Percentiles rank a stretch among this genome's conserved stretches.
phyloP scores from a whole-genome alignment of 257 asterid genomes.

The Solanum habrochaites region DNA sequence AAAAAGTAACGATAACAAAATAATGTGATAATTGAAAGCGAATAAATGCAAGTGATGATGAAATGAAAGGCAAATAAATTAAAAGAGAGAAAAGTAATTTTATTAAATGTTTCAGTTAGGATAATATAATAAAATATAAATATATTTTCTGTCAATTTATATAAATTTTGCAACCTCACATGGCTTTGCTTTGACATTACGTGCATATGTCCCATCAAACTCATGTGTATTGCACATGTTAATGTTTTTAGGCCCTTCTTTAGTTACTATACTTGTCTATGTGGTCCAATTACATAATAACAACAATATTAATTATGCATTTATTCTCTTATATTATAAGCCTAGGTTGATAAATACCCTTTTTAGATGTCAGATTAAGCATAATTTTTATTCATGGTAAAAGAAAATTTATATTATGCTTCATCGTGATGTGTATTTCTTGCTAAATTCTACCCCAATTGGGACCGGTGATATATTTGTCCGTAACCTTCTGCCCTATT shows the following conservation, averaged over 20 bases:
- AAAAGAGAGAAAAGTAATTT: neutral
- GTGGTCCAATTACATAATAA: neutral
- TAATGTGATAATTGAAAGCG: neutral
- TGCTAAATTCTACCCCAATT: neutral
- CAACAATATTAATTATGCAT: neutral
- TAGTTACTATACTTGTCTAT: neutral
- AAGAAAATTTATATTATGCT: neutral
- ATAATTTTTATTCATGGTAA: neutral
- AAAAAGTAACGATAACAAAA: rapidly evolving
- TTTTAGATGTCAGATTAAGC: neutral
- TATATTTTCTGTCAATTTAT: neutral
- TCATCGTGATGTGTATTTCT: neutral
- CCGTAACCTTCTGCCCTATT: neutral
- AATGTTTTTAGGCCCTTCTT: neutral
- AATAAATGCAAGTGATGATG: neutral
- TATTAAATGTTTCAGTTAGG: constrained; percentile 1
- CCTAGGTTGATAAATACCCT: neutral
- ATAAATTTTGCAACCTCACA: constrained; percentile 18
- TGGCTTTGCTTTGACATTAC: constrained; percentile 29
- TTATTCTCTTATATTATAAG: neutral
- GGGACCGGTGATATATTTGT: neutral
- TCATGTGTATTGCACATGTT: constrained; percentile 25
- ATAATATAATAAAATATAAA: neutral
- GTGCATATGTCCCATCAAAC: neutral
- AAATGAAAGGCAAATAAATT: neutral